These are phyloP conservation scores for Thielaviopsis populi DNA, from an alignment of 2,329 filamentous ascomycete genomes.

Conservation along the genomic window DNA sequence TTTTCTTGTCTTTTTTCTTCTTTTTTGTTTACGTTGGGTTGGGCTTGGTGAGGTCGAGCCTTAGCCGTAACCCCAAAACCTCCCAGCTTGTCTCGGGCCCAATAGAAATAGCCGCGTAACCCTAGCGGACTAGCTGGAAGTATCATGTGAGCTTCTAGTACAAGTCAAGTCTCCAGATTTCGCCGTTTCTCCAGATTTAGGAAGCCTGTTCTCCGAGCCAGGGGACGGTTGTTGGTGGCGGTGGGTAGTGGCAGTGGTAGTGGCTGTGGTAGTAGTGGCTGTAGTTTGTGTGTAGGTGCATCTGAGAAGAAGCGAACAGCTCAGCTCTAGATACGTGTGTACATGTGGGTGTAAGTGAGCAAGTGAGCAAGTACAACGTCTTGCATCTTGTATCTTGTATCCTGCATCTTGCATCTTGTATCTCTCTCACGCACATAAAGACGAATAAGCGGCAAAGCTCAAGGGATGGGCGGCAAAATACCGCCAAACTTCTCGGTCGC, in stretches of 20 bases:
- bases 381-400: background rate
- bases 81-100: background rate
- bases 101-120: background rate
- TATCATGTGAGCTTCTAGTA: background rate
- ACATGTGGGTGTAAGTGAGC: background rate
- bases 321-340: too few relatives aligned
- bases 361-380: too few relatives aligned
- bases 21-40: too few relatives aligned
- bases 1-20: too few relatives aligned
- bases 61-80: conserved; percentile 1
- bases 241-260: background rate
- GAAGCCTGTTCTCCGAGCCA: background rate
- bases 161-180: background rate
- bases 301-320: too few relatives aligned
- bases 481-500: background rate
- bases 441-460: too few relatives aligned
- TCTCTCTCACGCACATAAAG: background rate
- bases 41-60: too few relatives aligned
- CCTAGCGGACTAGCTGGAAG: background rate
- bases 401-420: background rate
- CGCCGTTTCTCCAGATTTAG: background rate
- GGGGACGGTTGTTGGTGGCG: too few relatives aligned
- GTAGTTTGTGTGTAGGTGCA: too few relatives aligned
- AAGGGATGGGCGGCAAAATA: background rate
- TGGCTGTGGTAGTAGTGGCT: background rate